Conservation (phyloP, 257 asterid species). For the Petrea volubilis region DNA sequence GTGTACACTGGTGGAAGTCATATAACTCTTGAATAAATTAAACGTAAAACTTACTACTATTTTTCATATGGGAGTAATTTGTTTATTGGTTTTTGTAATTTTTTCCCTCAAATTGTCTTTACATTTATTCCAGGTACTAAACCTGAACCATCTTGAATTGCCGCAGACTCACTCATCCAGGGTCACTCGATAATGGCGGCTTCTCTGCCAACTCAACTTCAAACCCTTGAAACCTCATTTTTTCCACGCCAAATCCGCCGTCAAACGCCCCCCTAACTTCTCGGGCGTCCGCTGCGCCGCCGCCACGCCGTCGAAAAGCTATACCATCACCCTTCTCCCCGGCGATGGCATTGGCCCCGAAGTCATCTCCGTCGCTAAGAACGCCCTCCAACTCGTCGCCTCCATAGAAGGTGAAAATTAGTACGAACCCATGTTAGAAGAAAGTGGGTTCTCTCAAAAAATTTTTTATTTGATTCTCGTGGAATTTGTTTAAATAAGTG, state of each 20-base stretch:
- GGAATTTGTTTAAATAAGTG: background rate
- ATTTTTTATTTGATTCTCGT: background rate
- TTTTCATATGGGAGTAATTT: too few species aligned
- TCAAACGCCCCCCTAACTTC: constrained; percentile 38
- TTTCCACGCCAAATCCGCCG: constrained; percentile 28
- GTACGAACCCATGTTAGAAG: background rate
- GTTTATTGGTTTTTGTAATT: too few species aligned
- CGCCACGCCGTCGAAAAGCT: constrained; percentile 53
- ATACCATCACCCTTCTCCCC: constrained; percentile 83
- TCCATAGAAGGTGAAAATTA: constrained; percentile 64
- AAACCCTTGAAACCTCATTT: constrained; percentile 34
- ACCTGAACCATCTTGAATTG: background rate
- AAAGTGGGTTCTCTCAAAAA: background rate
- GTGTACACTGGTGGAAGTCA: too few species aligned
- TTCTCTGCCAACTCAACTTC: constrained; percentile 47
- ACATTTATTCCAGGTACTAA: too few species aligned
- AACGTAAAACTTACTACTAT: too few species aligned
- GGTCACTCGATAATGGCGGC: constrained; percentile 57
- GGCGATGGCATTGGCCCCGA: constrained; percentile 99
- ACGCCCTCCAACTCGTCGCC: constrained; percentile 65
- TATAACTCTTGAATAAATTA: too few species aligned
- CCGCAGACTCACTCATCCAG: background rate
- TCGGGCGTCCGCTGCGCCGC: constrained; percentile 60
- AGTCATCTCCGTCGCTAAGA: constrained; percentile 80
- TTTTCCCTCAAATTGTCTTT: too few species aligned